Base-by-base conservation (phyloP, 352 stramenopile species). In the Pythium dissimile region DNA sequence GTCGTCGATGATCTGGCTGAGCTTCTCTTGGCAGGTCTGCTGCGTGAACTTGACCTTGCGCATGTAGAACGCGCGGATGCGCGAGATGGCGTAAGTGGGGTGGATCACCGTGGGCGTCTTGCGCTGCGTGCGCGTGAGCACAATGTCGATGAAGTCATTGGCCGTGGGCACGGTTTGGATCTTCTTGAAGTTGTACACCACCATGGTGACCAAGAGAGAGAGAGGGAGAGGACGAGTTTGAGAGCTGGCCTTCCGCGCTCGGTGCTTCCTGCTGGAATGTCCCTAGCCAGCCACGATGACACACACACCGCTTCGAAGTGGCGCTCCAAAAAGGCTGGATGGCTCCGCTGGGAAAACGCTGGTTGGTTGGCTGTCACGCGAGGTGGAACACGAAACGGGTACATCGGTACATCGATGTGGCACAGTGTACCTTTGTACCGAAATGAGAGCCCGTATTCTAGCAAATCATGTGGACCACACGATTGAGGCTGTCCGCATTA, bases 31-130 rank as follows among this genome's bases (percentile, higher is more conserved):
- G 69, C 98, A 99, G 37, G 95, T 99, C 80, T 99, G 96, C 81
- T 99, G 96, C 59, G 97, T 99, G 84, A 99, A 99, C 77, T 99
- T 99, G 72, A 99, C 97, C 85, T 99, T 99, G 73, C 97, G 86
- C 97, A 99, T 99, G 88, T 94, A 94, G 59, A 91, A 95, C 41
- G 85, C 80, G 51, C 78, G 81, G 81, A 99, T 99, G 64, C 97
- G 86, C 31, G 88, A 97, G 75, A 99, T 99, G 67, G 79, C 74
- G 57, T 96, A 97, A 7, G 97, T 98, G 23, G 97, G 97, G 77
- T 99, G 97, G 72, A 99, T 97, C 16, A 99, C 97, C 35, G 98
- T 99, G 27, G 98, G 97, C 46, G 97, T 99, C 81, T 98, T 98
- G 67, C 98, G 88, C 83, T 99, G 97, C 41, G 97, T 99, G 61